phyloP scores from a whole-genome alignment of 2,329 filamentous ascomycete species.

The Clonostachys solani region DNA sequence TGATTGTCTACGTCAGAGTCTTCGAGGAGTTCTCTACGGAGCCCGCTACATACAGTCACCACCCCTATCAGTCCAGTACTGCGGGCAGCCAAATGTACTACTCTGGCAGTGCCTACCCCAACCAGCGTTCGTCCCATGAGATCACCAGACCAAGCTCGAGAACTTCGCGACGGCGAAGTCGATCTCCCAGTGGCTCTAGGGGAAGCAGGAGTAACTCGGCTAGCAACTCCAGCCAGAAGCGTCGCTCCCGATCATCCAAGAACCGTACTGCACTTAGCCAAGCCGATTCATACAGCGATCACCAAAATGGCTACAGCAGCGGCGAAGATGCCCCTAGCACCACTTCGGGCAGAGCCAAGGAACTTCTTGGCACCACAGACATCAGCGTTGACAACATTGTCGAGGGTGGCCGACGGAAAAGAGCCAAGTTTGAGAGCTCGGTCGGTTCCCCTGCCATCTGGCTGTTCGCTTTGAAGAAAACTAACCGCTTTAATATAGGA shows the following conservation, averaged over 20 bases:
- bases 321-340: slow-evolving; percentile 79
- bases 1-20: slow-evolving; percentile 89
- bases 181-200: slow-evolving; percentile 63
- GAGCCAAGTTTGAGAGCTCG: slow-evolving; percentile 93
- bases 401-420: slow-evolving; percentile 90
- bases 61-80: slow-evolving; percentile 46
- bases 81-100: slow-evolving; percentile 46
- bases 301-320: slow-evolving; percentile 72
- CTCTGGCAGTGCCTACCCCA: slow-evolving; percentile 47
- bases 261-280: slow-evolving; percentile 41
- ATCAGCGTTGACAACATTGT: slow-evolving; percentile 99
- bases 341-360: slow-evolving; percentile 68
- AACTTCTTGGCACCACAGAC: slow-evolving; percentile 88
- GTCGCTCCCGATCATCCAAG: slow-evolving; percentile 65
- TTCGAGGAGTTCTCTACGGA: slow-evolving; percentile 55
- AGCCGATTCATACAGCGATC: slow-evolving; percentile 62
- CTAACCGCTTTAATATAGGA: slow-evolving; percentile 57
- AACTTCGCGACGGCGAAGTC: slow-evolving; percentile 71
- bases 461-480: slow-evolving; percentile 4
- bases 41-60: slow-evolving; percentile 43
- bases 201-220: slow-evolving; percentile 76
- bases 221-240: slow-evolving; percentile 58
- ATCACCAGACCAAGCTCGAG: slow-evolving; percentile 66
- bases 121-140: slow-evolving; percentile 47
- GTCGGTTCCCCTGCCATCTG: slow-evolving; percentile 53